A percentile compares a stretch with the other conserved stretches of the same genome.
phyloP scores from a whole-genome alignment of 2,329 filamentous ascomycete genomes.

The Colletotrichum chrysophilum region DNA sequence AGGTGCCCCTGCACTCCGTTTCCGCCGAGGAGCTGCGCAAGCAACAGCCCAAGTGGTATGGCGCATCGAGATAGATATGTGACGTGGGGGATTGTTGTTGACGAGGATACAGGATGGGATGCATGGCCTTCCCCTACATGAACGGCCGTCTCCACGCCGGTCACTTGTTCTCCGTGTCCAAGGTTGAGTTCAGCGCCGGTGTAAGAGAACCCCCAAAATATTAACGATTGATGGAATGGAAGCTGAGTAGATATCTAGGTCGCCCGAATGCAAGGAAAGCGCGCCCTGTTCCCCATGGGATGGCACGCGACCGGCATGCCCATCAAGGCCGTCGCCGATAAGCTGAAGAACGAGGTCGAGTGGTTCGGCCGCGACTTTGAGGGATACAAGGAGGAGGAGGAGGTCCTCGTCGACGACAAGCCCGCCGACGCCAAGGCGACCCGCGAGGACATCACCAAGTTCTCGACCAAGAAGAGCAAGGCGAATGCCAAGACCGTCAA shows the following conservation, averaged over 20 bases:
- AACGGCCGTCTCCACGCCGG: conserved; percentile 90
- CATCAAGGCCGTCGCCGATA: conserved; percentile 97
- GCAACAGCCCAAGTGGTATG: conserved; percentile 84
- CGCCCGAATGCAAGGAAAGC: conserved; percentile 88
- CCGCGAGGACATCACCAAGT: conserved; percentile 89
- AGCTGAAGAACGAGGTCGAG: conserved; percentile 87
- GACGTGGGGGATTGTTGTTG: not conserved
- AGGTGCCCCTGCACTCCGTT: conserved; percentile 78
- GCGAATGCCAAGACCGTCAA: conserved; percentile 88
- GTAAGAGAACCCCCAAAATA: conserved; percentile 44
- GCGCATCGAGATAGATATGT: conserved; percentile 69
- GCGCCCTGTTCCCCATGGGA: conserved; percentile 85
- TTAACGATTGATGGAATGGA: too few species aligned
- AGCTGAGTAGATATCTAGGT: not conserved
- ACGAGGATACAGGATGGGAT: conserved; percentile 21
- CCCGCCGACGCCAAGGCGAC: conserved; percentile 55
- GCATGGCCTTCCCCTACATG: conserved; percentile 68
- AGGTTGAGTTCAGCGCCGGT: conserved; percentile 90
- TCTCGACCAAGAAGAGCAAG: conserved; percentile 91
- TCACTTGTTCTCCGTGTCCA: conserved; percentile 89
- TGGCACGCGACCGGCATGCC: conserved; percentile 98
- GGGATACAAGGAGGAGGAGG: conserved; percentile 71
- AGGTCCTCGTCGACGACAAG: conserved; percentile 53
- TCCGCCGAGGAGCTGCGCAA: conserved; percentile 76
- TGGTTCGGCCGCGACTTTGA: conserved; percentile 89